Conservation (phyloP, 371 early-diverging fungal genomes). For the Lichtheimia ramosa region DNA sequence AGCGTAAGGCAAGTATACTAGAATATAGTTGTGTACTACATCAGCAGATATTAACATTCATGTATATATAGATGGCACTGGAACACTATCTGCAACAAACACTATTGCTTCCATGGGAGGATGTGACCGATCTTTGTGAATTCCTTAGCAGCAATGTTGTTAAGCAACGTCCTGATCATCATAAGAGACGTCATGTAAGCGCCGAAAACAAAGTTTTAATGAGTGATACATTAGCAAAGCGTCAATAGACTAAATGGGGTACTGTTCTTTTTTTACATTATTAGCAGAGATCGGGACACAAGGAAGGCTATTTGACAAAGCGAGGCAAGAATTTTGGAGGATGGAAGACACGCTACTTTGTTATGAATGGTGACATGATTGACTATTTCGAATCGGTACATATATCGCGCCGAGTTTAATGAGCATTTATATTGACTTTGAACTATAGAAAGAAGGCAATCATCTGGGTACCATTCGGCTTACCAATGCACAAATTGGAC, state of each 20-base stretch:
- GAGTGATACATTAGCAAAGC: constrained; percentile 9
- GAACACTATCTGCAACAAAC: constrained; percentile 78
- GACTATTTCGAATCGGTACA: constrained; percentile 74
- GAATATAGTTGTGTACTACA: neutral
- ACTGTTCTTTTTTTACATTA: neutral
- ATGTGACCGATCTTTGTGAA: constrained; percentile 68
- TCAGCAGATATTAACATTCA: neutral
- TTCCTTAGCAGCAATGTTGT: constrained; percentile 75
- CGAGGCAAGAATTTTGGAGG: constrained; percentile 88
- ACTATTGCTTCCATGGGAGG: constrained; percentile 57
- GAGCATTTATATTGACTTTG: neutral
- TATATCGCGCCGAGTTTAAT: neutral
- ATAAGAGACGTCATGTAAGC: constrained; percentile 6
- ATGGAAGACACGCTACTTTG: constrained; percentile 83
- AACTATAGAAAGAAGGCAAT: constrained; percentile 59
- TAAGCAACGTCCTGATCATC: constrained; percentile 22
- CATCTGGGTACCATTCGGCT: constrained; percentile 54
- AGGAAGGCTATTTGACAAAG: constrained; percentile 84
- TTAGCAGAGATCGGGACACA: constrained; percentile 8
- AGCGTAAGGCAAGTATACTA: constrained; percentile 51
- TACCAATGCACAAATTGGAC: constrained; percentile 46
- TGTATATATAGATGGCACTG: constrained; percentile 49
- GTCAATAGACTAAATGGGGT: neutral
- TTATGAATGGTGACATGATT: constrained; percentile 56
- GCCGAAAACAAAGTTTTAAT: neutral